A percentile compares a stretch with the other conserved stretches of the same genome.
Conservation (phyloP, 257 asterid genomes). For the Verbascum thapsus region DNA sequence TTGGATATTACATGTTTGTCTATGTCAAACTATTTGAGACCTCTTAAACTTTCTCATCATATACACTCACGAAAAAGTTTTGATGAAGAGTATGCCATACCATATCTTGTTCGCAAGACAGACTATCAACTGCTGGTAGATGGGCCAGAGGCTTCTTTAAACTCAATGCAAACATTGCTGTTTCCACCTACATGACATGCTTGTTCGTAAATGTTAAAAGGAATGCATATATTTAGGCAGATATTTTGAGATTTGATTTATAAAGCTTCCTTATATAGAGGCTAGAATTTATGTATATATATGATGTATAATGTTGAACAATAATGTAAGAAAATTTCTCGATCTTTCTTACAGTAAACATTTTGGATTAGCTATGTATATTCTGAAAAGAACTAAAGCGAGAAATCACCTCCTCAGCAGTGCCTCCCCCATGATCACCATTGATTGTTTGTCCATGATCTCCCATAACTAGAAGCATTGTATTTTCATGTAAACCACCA, state of each 20-base stretch:
- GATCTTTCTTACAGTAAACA: too few relatives aligned
- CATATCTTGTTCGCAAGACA: constrained; percentile 64
- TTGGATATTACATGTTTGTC: constrained; percentile 10
- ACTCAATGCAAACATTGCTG: constrained; percentile 81
- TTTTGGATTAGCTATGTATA: constrained; percentile 16
- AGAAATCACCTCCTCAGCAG: constrained; percentile 79
- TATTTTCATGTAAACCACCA: constrained; percentile 89
- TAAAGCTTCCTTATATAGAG: too few relatives aligned
- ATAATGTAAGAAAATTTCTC: too few relatives aligned
- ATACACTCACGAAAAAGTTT: constrained; percentile 22
- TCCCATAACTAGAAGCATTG: constrained; percentile 98
- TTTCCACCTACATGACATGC: constrained; percentile 72
- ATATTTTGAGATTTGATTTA: too few relatives aligned
- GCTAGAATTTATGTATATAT: too few relatives aligned
- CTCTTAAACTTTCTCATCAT: constrained; percentile 7
- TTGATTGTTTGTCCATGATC: constrained; percentile 97
- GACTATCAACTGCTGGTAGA: constrained; percentile 43
- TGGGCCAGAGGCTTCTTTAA: constrained; percentile 58
- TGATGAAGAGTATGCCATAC: constrained; percentile 45
- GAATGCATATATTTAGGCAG: too few relatives aligned
- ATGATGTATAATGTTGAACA: too few relatives aligned
- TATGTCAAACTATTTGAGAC: constrained; percentile 27
- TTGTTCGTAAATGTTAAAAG: constrained; percentile 31
- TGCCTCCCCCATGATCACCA: constrained; percentile 98
- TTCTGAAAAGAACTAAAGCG: constrained; percentile 30